Base-by-base conservation (phyloP, 2,329 filamentous ascomycete species). In the Metarhizium guizhouense region DNA sequence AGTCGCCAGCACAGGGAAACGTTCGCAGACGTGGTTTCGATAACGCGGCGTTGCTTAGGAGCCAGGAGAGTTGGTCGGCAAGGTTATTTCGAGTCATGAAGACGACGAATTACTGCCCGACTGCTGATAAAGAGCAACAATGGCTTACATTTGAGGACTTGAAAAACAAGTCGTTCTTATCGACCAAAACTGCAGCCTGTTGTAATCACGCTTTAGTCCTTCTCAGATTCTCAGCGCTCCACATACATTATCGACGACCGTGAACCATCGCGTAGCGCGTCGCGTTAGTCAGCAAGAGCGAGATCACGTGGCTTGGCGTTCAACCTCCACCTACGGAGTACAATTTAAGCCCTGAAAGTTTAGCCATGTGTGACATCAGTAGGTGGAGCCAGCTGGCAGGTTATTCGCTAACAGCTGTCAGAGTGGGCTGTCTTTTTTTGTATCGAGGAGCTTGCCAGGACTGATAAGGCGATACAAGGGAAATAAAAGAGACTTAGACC, bases 51-150 rank as follows among this genome's bases (percentile, higher is more conserved):
- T 80, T 77, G 63, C 73, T 72, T 63, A 82, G 65, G 64, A 84
- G 72, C 81, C 81, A 84, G 62, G 77, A 72, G 62, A 84, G 70
- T 67, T 84, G 78, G 65, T 80, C 75, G 62, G 70, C 67, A 58
- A 84, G 74, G 65, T 84, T 84, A 71, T 83, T 82, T 67, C 77
- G 79, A 73, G 81, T 84, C 81, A 84, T 84, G 73, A 77, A 78
- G 73, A 66, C 74, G 69, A 69, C 63, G 58, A 55, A 29, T 32
- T 18, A 13, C 40, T 40, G 20, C 16, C 34, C 38, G 32, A 10
- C 32, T 18, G 16, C 1, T 38, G 10, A 29, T 18, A 16, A 18
- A 7, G 16, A 36, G 30, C 29, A 40, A 51, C 32, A 10, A 2
- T 14, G 40, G 36, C 42, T 40, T 49, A 38, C 55, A 61, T 59